Percentiles rank a stretch among this genome's conserved stretches.
Conservation (phyloP, 2,329 filamentous ascomycete species). For the Sporothrix curviconia region DNA sequence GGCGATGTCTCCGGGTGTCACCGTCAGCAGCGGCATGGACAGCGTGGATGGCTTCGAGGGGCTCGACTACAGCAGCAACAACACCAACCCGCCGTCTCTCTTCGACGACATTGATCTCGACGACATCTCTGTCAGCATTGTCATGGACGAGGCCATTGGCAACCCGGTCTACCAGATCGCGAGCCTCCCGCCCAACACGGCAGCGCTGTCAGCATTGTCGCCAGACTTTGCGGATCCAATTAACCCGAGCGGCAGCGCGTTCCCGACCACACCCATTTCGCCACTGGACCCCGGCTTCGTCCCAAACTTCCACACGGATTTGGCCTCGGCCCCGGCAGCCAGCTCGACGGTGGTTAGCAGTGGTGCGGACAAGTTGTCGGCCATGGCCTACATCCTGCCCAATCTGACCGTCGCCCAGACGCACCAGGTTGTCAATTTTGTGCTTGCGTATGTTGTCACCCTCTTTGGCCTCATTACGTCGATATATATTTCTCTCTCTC, state of each 20-base stretch:
- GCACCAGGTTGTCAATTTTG: constrained; percentile 45
- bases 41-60: background rate
- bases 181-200: background rate
- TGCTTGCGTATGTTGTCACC: constrained; percentile 38
- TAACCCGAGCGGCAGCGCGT: background rate
- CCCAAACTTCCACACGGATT: constrained; percentile 8
- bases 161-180: constrained; percentile 39
- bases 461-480: background rate
- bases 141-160: constrained; percentile 35
- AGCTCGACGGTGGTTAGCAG: background rate
- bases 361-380: background rate
- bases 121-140: constrained; percentile 36
- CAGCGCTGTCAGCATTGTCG: background rate
- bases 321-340: background rate
- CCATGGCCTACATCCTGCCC: constrained; percentile 15
- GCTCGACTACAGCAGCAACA: background rate
- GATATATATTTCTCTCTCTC: background rate
- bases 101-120: constrained; percentile 32
- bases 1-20: background rate
- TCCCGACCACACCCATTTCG: background rate
- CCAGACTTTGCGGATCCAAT: background rate
- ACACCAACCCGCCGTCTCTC: constrained; percentile 14
- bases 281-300: constrained; percentile 6
- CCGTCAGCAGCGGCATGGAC: background rate
- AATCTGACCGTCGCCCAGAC: constrained; percentile 35